A percentile compares a stretch with the other conserved stretches of the same genome.
Evolutionary conservation across 139 green algal species (phyloP).

Genomic region (Axilococcus clingmanii): DNA sequence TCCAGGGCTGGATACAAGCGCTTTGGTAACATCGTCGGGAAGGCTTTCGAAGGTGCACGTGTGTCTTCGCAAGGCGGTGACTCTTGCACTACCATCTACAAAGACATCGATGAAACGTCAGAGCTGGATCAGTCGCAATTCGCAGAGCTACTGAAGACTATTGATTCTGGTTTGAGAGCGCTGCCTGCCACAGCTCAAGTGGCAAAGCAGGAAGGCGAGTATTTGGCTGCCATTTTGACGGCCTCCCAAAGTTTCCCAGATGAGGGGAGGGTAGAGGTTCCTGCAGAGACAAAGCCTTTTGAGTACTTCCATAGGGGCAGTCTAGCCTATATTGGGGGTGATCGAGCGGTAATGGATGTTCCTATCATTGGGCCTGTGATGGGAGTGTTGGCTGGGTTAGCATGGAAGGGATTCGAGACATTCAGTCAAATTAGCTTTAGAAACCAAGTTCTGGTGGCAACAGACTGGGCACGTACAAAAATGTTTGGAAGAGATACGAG

Average conservation of each 20-base stretch:
- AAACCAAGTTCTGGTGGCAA: conserved; percentile 70
- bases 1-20: conserved; percentile 16
- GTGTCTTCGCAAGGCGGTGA: conserved; percentile 1
- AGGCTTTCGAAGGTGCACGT: conserved; percentile 9
- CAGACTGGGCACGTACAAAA: conserved; percentile 77
- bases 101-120: conserved; percentile 22
- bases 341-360: conserved; percentile 86
- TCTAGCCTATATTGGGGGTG: conserved; percentile 76
- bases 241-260: background rate
- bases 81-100: conserved; percentile 1
- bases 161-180: conserved; percentile 57
- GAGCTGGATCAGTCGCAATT: conserved; percentile 59
- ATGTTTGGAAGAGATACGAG: conserved; percentile 76
- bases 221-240: conserved; percentile 45
- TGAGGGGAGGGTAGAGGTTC: conserved; percentile 1
- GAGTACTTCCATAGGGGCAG: conserved; percentile 63
- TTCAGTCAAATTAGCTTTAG: conserved; percentile 66
- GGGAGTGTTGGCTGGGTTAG: conserved; percentile 49
- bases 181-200: conserved; percentile 80
- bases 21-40: conserved; percentile 31
- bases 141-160: conserved; percentile 50
- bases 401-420: conserved; percentile 83
- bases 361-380: conserved; percentile 56
- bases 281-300: conserved; percentile 19
- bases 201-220: conserved; percentile 77